These are phyloP conservation scores for Penicillium sp. DNA, from an alignment of 2,329 filamentous ascomycete genomes.

Conservation along the genomic window DNA sequence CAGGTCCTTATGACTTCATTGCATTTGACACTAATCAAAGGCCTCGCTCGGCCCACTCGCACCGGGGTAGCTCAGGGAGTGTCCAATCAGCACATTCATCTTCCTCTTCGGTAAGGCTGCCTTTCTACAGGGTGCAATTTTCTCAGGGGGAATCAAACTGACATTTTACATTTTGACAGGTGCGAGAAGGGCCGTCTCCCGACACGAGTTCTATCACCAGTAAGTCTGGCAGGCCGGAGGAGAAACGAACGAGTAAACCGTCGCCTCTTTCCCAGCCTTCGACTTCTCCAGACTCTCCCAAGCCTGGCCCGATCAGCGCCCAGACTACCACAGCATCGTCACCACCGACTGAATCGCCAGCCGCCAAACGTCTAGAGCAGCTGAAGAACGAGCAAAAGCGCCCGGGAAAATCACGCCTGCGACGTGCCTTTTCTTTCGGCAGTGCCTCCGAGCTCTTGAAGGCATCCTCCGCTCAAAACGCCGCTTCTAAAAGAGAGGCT, in stretches of 20 bases:
- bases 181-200: constrained; percentile 25
- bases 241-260: constrained; percentile 67
- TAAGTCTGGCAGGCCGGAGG: constrained; percentile 61
- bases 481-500: constrained; percentile 44
- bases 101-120: constrained; percentile 64
- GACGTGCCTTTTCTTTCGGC: constrained; percentile 93
- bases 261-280: constrained; percentile 75
- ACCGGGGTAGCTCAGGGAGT: constrained; percentile 67
- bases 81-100: constrained; percentile 55
- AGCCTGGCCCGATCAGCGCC: constrained; percentile 29
- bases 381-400: constrained; percentile 76
- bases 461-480: constrained; percentile 65
- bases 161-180: constrained; percentile 12
- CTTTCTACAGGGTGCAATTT: background rate
- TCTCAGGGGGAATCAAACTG: background rate
- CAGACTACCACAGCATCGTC: constrained; percentile 31
- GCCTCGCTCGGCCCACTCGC: constrained; percentile 44
- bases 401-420: constrained; percentile 82
- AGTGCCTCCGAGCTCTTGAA: constrained; percentile 88
- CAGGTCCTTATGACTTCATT: constrained; percentile 40
- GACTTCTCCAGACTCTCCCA: constrained; percentile 41
- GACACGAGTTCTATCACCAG: constrained; percentile 25
- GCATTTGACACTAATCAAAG: constrained; percentile 31
- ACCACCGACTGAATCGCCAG: constrained; percentile 61
- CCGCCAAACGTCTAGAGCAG: constrained; percentile 82